These are phyloP conservation scores for Rubus parviflorus DNA, from an alignment of 306 rosid genomes.

Conservation along the genomic window DNA sequence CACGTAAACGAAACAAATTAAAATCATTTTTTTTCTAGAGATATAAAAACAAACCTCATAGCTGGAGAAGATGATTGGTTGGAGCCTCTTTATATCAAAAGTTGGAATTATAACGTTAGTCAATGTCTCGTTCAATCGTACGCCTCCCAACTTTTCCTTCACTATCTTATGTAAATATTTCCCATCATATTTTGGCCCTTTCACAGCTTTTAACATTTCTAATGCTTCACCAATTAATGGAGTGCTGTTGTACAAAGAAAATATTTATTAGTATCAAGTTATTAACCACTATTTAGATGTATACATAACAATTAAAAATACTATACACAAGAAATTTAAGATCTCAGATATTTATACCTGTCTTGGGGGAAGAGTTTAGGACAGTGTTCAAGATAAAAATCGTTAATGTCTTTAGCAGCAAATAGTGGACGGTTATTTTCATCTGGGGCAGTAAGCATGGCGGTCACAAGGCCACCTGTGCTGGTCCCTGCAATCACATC, in stretches of 20 bases:
- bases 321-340: not conserved
- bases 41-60: constrained; percentile 19
- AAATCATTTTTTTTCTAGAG: not conserved
- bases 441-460: constrained; percentile 43
- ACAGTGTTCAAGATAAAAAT: constrained; percentile 38
- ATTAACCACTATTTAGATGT: not conserved
- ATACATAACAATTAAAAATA: not conserved
- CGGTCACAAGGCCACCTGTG: constrained; percentile 45
- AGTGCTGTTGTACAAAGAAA: not conserved
- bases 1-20: not conserved
- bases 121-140: constrained; percentile 14
- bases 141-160: constrained; percentile 27
- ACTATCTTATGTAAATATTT: constrained; percentile 21
- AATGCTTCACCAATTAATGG: not conserved
- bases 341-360: not conserved
- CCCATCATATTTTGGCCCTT: constrained; percentile 32
- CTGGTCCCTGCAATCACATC: constrained; percentile 44
- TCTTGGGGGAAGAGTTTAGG: constrained; percentile 47
- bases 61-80: constrained; percentile 30
- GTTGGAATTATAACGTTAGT: constrained; percentile 34
- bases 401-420: constrained; percentile 36
- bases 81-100: constrained; percentile 32
- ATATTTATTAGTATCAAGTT: not conserved
- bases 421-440: constrained; percentile 33
- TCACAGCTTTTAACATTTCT: not conserved